Conservation (phyloP, 805 yeast species). For the Candida nanaspora region DNA sequence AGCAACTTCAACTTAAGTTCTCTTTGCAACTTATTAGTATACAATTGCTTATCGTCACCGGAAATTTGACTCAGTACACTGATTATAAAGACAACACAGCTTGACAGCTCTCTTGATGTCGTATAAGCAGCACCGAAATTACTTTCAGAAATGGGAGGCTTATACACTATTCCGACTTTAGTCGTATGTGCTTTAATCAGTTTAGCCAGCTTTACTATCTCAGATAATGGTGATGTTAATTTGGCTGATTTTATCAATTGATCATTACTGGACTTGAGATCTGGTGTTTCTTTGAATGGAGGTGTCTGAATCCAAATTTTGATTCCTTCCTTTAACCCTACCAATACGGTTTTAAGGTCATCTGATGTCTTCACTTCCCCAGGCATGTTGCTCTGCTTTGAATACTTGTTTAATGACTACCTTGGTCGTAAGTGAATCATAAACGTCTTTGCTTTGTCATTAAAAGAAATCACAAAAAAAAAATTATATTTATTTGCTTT, state of each 20-base stretch:
- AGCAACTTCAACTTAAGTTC: conserved; percentile 22
- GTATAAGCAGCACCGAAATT: conserved; percentile 37
- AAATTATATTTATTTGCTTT: too few species aligned
- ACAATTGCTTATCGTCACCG: conserved; percentile 23
- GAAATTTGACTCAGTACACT: conserved; percentile 36
- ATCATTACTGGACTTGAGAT: background rate
- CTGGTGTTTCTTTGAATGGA: background rate
- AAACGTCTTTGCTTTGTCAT: too few species aligned
- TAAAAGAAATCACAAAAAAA: too few species aligned
- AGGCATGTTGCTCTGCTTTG: background rate
- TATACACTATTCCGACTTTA: conserved; percentile 64
- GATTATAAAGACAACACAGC: conserved; percentile 35
- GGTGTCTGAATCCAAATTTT: background rate
- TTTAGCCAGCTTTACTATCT: conserved; percentile 50
- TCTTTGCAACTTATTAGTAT: conserved; percentile 21
- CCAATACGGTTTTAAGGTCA: background rate
- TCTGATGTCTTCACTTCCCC: background rate
- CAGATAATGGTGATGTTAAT: conserved; percentile 42
- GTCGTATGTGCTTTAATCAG: conserved; percentile 71
- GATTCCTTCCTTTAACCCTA: background rate
- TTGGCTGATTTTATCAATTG: conserved; percentile 13
- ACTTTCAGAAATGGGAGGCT: conserved; percentile 42
- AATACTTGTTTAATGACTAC: too few species aligned
- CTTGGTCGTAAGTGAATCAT: too few species aligned
- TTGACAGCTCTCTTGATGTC: conserved; percentile 40